These are phyloP conservation scores for Orbilia blumenaviensis DNA, from an alignment of 2,329 filamentous ascomycete genomes.

Conservation along the genomic window DNA sequence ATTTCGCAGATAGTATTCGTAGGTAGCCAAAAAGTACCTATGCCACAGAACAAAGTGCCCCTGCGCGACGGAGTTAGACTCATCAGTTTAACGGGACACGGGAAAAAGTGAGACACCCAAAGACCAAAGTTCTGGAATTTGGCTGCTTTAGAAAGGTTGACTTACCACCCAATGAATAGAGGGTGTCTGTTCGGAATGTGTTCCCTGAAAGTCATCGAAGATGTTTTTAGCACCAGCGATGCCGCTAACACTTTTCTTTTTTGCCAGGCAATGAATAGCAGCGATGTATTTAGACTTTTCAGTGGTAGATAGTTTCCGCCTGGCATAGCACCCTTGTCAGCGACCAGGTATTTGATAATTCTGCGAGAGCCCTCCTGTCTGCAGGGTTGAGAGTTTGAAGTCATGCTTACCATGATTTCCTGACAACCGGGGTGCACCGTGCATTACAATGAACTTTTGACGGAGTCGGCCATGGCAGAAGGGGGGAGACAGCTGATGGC, in stretches of 20 bases:
- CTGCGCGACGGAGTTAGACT: slow-evolving; percentile 2
- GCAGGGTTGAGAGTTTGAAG: background rate
- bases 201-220: slow-evolving; percentile 54
- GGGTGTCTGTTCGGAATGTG: slow-evolving; percentile 50
- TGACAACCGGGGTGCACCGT: slow-evolving; percentile 17
- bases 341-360: no score
- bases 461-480: slow-evolving; percentile 19
- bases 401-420: slow-evolving; percentile 26
- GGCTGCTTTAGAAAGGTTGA: background rate
- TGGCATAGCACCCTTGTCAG: background rate
- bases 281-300: slow-evolving; percentile 54
- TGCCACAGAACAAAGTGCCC: slow-evolving; percentile 61
- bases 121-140: background rate
- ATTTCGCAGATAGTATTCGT: slow-evolving; percentile 58
- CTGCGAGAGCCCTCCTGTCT: background rate
- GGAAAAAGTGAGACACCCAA: background rate
- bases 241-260: slow-evolving; percentile 25
- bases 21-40: slow-evolving; percentile 59
- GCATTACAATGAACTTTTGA: slow-evolving; percentile 11
- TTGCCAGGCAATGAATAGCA: slow-evolving; percentile 45
- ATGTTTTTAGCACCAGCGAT: slow-evolving; percentile 45
- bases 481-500: background rate
- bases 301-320: slow-evolving; percentile 41
- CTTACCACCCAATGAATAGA: slow-evolving; percentile 50
- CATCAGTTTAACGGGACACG: no score